Base-by-base conservation (phyloP, 805 yeast genomes). In the Candida easanensis region DNA sequence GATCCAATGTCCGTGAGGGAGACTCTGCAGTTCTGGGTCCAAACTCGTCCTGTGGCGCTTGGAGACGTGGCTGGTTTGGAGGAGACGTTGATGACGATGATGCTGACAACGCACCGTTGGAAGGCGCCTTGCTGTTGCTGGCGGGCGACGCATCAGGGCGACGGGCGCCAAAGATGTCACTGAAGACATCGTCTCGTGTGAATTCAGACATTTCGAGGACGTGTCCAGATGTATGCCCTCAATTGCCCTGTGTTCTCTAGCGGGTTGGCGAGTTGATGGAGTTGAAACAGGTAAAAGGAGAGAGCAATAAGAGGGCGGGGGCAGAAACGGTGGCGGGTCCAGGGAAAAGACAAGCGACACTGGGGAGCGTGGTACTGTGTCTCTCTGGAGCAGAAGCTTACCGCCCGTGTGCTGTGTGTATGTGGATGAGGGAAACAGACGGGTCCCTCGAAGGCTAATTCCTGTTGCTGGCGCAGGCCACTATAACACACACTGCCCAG, bases 81-180 rank as follows among this genome's bases (percentile, higher is more conserved):
- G 20, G 20, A 6, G 27, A 11, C 18, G 20, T n/a, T 5, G 37
- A 22, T 11, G 35, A 32, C 32, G 25, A 11, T 18, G 36, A 18
- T 30, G 33, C 8, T 15, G 19, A 30, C 33, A 30, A 25, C 28
- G 14, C 27, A 16, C 27, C 23, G 20, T 19, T 18, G 14, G 34
- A 21, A 4, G 33, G 18, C 10, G 27, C 18, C 15, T 33, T 34
- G 35, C 18, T 23, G 21, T 17, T 23, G 27, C 19, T 33, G 5
- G 38, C 8, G 8, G 46, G 39, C n/a, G 48, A 28, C 11, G 44
- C 37, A n/a, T 45, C 46, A 9, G 60, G 58, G 36, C 64, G 51
- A 37, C 57, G 48, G 15, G 46, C 47, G 14, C 66, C 66, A 37
- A 62, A 62, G 32, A 62, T 62, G 42, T 62, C 66, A 36, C 42